These are phyloP conservation scores for Nicotiana rustica DNA, from an alignment of 305 asterid genomes.

Conservation along the genomic window DNA sequence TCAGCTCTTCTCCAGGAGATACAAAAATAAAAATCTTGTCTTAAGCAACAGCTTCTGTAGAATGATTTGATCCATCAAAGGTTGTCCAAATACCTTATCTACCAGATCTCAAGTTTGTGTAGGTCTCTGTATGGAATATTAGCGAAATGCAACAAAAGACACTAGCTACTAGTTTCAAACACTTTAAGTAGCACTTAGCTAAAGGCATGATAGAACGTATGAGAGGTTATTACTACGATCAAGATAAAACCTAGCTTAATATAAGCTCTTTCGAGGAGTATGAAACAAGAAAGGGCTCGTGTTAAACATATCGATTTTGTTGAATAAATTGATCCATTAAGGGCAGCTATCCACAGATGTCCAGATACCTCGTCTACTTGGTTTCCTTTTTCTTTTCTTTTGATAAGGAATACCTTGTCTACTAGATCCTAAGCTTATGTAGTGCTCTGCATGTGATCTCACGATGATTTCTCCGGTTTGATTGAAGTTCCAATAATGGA, in stretches of 20 bases:
- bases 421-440: not conserved
- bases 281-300: not conserved
- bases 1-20: not conserved
- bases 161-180: not conserved
- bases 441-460: not conserved
- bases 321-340: conserved; percentile 1
- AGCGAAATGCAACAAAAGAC: not conserved
- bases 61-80: not conserved
- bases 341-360: not conserved
- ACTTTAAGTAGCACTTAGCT: not conserved
- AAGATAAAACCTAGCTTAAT: not conserved
- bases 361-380: not conserved
- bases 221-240: not conserved
- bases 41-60: not conserved
- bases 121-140: not conserved
- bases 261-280: conserved; percentile 14
- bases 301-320: not conserved
- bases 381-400: no score
- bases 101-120: not conserved
- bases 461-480: not conserved
- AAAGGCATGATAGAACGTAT: not conserved
- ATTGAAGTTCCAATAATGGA: not conserved
- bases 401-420: not conserved
- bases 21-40: not conserved
- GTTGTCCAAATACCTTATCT: not conserved